A percentile compares a stretch with the other conserved stretches of the same genome.
phyloP scores from a whole-genome alignment of 495 filamentous ascomycete species.

The Aspergillus ellipticus region DNA sequence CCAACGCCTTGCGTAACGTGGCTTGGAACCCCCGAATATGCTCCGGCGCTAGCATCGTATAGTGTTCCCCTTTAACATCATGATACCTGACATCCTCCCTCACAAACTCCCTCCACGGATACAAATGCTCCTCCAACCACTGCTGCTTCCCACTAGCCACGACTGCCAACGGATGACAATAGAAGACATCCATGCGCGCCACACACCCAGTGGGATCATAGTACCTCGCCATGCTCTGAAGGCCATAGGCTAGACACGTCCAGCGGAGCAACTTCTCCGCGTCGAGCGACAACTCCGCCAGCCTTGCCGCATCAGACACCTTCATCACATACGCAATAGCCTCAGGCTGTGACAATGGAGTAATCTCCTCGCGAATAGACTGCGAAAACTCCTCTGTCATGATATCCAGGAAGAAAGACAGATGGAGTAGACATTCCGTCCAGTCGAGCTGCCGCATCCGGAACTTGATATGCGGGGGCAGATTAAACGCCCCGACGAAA shows the following conservation, averaged over 20 bases:
- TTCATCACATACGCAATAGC: not conserved
- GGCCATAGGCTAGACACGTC: constrained; percentile 33
- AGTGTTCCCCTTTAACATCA: constrained; percentile 21
- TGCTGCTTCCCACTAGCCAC: constrained; percentile 38
- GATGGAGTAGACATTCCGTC: constrained; percentile 40
- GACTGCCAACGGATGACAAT: constrained; percentile 35
- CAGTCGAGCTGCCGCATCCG: constrained; percentile 50
- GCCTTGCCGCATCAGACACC: constrained; percentile 18
- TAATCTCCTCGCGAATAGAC: too few species aligned
- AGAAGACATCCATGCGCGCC: constrained; percentile 47
- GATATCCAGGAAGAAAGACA: constrained; percentile 47
- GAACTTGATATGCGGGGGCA: constrained; percentile 50
- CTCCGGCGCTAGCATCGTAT: constrained; percentile 21
- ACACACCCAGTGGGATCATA: constrained; percentile 51
- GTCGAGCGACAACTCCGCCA: constrained; percentile 39
- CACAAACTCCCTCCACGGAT: constrained; percentile 42
- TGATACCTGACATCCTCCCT: constrained; percentile 13
- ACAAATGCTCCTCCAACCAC: constrained; percentile 40
- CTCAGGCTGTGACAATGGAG: constrained; percentile 16
- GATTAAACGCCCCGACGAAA: constrained; percentile 31
- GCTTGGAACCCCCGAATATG: too few species aligned
- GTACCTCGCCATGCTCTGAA: constrained; percentile 45
- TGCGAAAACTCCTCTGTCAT: constrained; percentile 41
- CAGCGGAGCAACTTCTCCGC: constrained; percentile 28
- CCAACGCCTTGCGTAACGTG: too few species aligned